A percentile compares a stretch with the other conserved stretches of the same genome.
Evolutionary conservation across 805 yeast species (phyloP).

Genomic region (Cyberlindnera veronae): DNA sequence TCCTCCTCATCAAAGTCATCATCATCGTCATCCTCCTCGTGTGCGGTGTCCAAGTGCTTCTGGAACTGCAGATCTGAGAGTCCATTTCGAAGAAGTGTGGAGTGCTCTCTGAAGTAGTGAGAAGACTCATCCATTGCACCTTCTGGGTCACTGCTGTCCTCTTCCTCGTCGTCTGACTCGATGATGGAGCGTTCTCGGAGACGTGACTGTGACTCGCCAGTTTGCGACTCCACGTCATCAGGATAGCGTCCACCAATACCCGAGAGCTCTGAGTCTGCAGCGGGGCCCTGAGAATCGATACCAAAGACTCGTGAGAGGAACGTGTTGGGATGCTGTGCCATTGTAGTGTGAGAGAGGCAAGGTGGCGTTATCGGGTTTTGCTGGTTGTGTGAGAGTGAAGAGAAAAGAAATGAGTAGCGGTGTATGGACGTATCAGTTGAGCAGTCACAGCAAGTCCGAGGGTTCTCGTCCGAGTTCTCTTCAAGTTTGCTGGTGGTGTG

Average conservation of each 20-base stretch:
- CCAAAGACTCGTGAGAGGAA: conserved; percentile 66
- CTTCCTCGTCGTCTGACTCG: conserved; percentile 25
- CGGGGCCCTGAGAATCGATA: conserved; percentile 30
- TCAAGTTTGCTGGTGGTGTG: no score
- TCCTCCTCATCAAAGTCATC: conserved; percentile 8
- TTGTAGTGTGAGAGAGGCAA: neutral
- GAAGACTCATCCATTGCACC: conserved; percentile 1
- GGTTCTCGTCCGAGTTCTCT: no score
- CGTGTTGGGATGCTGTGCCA: conserved; percentile 5
- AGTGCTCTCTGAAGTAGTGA: neutral
- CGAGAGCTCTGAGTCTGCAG: conserved; percentile 22
- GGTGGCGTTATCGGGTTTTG: no score
- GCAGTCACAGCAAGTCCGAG: no score
- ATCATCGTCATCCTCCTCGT: conserved; percentile 24
- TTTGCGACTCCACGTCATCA: conserved; percentile 15
- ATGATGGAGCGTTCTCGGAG: conserved; percentile 20
- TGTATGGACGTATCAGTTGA: no score
- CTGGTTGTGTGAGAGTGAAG: no score
- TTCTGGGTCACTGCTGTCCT: conserved; percentile 17
- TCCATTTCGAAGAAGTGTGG: conserved; percentile 11
- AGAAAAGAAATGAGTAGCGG: no score
- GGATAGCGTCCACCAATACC: conserved; percentile 12
- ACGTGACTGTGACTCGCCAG: conserved; percentile 1
- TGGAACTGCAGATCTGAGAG: conserved; percentile 12
- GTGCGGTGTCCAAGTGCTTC: conserved; percentile 4